phyloP scores from a whole-genome alignment of 1,139 yeast species.

The Meyerozyma sp. region DNA sequence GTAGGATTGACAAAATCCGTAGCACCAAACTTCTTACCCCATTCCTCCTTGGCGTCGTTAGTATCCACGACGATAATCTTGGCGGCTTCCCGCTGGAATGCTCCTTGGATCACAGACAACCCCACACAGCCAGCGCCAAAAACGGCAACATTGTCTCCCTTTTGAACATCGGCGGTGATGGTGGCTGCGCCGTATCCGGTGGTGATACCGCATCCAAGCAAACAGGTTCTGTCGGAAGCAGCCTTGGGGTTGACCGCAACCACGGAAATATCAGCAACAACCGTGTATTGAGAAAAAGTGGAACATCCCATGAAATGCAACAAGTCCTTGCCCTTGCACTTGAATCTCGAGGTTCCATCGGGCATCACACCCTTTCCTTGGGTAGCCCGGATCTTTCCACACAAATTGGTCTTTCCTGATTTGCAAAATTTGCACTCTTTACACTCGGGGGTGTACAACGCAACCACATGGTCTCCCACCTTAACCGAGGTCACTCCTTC shows the following conservation, averaged over 20 bases:
- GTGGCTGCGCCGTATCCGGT: conserved; percentile 98
- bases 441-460: conserved; percentile 95
- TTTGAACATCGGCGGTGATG: conserved; percentile 85
- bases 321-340: conserved; percentile 73
- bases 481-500: conserved; percentile 85
- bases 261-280: conserved; percentile 95
- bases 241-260: conserved; percentile 87
- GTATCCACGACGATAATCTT: conserved; percentile 84
- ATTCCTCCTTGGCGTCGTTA: conserved; percentile 74
- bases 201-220: conserved; percentile 97
- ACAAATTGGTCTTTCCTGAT: conserved; percentile 92
- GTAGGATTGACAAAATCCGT: conserved; percentile 89
- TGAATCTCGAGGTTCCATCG: conserved; percentile 89
- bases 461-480: conserved; percentile 87
- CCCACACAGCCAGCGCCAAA: conserved; percentile 99
- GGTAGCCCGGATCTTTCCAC: conserved; percentile 86
- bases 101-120: conserved; percentile 93
- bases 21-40: conserved; percentile 91
- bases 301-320: conserved; percentile 97
- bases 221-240: conserved; percentile 79
- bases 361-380: conserved; percentile 94
- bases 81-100: conserved; percentile 72
- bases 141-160: conserved; percentile 92
- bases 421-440: conserved; percentile 90
- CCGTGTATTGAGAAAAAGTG: conserved; percentile 94